These are phyloP conservation scores for Hansenula sp. DNA, from an alignment of 1,139 yeast genomes.

Conservation along the genomic window DNA sequence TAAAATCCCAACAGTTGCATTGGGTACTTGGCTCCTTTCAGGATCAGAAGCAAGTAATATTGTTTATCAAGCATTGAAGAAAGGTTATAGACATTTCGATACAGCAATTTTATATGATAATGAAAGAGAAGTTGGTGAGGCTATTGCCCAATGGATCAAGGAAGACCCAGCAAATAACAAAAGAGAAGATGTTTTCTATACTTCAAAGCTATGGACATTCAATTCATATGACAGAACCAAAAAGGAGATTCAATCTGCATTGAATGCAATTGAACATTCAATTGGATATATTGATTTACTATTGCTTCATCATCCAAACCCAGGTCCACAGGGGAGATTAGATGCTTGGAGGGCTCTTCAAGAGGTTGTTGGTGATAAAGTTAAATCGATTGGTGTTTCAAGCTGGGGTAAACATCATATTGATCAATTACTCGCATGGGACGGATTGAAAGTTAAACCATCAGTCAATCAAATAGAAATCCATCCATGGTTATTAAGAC, in stretches of 20 bases:
- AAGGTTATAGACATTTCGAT: conserved; percentile 72
- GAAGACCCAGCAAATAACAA: conserved; percentile 40
- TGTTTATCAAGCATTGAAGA: conserved; percentile 49
- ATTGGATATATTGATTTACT: conserved; percentile 48
- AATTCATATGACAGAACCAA: conserved; percentile 54
- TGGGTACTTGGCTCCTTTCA: conserved; percentile 54
- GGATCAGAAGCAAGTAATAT: conserved; percentile 34
- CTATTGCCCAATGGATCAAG: conserved; percentile 49
- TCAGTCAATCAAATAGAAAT: conserved; percentile 56
- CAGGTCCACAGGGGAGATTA: conserved; percentile 42
- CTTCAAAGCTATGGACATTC: conserved; percentile 64
- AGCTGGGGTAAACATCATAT: conserved; percentile 44
- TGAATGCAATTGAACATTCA: conserved; percentile 42
- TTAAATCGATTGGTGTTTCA: conserved; percentile 45
- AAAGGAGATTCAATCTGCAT: conserved; percentile 44
- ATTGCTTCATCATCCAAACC: conserved; percentile 44
- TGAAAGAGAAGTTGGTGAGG: conserved; percentile 48
- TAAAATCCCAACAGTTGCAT: conserved; percentile 52
- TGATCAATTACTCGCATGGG: conserved; percentile 33
- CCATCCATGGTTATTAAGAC: conserved; percentile 60
- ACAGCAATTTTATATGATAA: conserved; percentile 57
- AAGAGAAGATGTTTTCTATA: conserved; percentile 63
- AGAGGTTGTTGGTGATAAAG: conserved; percentile 29
- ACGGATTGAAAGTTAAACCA: conserved; percentile 43
- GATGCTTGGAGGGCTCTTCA: conserved; percentile 35